Evolutionary conservation across 164 flowering plant species (phyloP).

Genomic region (Chimonanthus praecox): DNA sequence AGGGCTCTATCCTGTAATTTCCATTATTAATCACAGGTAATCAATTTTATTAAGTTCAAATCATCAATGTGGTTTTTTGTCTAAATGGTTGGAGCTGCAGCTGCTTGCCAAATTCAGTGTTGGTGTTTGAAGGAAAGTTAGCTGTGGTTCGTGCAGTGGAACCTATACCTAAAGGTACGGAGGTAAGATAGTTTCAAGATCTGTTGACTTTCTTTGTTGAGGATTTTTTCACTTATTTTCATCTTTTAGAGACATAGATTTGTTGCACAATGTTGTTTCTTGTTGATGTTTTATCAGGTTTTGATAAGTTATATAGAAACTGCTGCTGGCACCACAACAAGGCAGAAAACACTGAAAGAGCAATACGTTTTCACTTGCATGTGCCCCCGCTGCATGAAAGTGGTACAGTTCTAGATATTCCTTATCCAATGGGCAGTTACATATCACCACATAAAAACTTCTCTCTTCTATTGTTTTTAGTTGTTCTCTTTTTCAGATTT

Average conservation of each 20-base stretch:
- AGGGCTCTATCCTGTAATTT: conserved; percentile 86
- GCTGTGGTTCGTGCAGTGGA: conserved; percentile 87
- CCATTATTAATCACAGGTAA: conserved; percentile 96
- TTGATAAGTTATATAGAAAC: conserved; percentile 85
- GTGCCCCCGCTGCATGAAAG: conserved; percentile 66
- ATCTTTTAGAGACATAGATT: neutral
- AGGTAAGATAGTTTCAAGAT: conserved; percentile 40
- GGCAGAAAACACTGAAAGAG: conserved; percentile 79
- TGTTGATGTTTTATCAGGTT: conserved; percentile 43
- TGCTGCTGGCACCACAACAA: conserved; percentile 85
- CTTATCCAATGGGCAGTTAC: too few species aligned
- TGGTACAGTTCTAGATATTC: conserved; percentile 37
- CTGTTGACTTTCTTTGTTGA: neutral
- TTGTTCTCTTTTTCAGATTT: neutral
- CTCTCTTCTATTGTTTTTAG: neutral
- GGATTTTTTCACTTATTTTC: neutral
- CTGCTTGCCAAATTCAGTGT: conserved; percentile 90
- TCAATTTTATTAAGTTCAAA: neutral
- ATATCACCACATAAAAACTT: neutral
- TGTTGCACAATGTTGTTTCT: conserved; percentile 4
- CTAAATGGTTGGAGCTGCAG: conserved; percentile 37
- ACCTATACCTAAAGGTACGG: conserved; percentile 65
- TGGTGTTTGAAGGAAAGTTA: conserved; percentile 74
- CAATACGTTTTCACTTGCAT: conserved; percentile 78
- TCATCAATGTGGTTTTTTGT: neutral